Evolutionary conservation across 148 eudicot species (phyloP), one percentile per base, ranked within the genome.

Genomic region (Arbutus unedo): DNA sequence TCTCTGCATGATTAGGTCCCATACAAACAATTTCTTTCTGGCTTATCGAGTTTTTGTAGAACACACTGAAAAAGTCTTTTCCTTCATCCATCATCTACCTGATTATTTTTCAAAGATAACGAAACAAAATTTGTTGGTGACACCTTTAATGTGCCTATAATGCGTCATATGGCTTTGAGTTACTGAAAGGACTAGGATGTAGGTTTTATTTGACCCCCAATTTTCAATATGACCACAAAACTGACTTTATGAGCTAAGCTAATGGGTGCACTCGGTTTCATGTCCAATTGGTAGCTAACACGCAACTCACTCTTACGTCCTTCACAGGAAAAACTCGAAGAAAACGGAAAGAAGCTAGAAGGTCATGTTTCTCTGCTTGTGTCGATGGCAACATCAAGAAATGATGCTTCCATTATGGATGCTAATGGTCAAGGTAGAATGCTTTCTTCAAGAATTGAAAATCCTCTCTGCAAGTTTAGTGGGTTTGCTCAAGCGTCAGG

Each of bases 241-340:
- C 47, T 19, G 60, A 14, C 59, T 66, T 66, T 53, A 51, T 31
- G 41, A 21, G 56, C 44, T 51, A 51, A 76, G 57, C 64, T 41
- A 77, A 53, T 14, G 2, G 55, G 64, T 23, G 55, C 47, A 48
- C 44, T 53, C 16, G 1, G 64, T 38, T 55, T 77, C 55, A 19
- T 21, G 8, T 48, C 55, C 51, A 74, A 49, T n/a, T 81, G 53
- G 6, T 25, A 57, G 54, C 60, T 47, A 60, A 10, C 62, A 11
- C 68, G 47, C 49, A 64, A 70, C 76, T 81, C 59, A 76, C 8
- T 47, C 83, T 78, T 18, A 81, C 49, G 60, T 80, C 57, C 75
- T 90, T 79, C 85, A 79, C 84, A 96, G 99, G 93, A 90, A 83
- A 96, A 89, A 85, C 75, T 93, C 19, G 86, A 86, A 41, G 83